Conservation (phyloP, 441 rosid species). For the Euphorbia celastroides region DNA sequence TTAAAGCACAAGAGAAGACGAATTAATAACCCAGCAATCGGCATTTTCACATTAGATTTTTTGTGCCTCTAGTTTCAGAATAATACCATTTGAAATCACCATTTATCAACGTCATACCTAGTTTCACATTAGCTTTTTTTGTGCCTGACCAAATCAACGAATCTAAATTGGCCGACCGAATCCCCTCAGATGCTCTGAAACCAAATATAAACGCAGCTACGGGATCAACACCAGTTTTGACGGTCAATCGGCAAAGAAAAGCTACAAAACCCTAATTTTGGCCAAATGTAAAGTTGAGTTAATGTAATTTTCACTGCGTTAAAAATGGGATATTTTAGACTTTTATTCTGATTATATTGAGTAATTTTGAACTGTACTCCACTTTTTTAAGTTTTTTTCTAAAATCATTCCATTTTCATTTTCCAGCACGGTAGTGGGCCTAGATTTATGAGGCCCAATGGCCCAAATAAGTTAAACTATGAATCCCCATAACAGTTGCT, state of each 20-base stretch:
- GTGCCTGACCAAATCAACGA: background rate
- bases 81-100: background rate
- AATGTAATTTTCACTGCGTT: no score
- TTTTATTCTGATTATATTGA: no score
- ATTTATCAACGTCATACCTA: background rate
- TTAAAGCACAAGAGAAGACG: background rate
- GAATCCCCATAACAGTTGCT: background rate
- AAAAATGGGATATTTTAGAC: no score
- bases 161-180: slow-evolving; percentile 9
- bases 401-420: no score
- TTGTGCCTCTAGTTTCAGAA: background rate
- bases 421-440: background rate
- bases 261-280: no score
- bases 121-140: slow-evolving; percentile 5
- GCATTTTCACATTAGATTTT: slow-evolving; percentile 11
- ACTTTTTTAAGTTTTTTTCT: no score
- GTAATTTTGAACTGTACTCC: no score
- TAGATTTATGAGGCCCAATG: background rate
- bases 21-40: background rate
- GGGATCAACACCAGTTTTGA: background rate
- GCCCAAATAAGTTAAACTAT: background rate
- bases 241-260: background rate
- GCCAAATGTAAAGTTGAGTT: no score
- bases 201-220: background rate
- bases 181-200: background rate